A percentile compares a stretch with the other conserved stretches of the same genome.
These are phyloP conservation scores for Fusarium oligoseptatum DNA, from an alignment of 2,329 filamentous ascomycete genomes.

Conservation along the genomic window DNA sequence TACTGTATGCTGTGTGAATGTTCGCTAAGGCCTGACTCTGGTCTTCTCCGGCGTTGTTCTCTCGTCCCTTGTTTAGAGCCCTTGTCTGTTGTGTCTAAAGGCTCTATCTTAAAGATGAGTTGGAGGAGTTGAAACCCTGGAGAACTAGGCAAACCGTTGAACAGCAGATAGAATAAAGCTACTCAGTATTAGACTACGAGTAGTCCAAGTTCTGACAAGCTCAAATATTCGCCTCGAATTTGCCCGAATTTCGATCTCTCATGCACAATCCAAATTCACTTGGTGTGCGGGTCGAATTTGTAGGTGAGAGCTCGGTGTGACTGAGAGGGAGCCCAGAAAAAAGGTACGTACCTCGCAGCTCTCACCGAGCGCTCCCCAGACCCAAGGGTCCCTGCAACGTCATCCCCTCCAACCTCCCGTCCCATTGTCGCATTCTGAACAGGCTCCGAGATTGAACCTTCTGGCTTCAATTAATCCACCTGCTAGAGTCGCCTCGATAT, in stretches of 20 bases:
- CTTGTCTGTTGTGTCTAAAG: background rate
- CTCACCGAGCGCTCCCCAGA: conserved; percentile 30
- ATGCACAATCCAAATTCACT: conserved; percentile 38
- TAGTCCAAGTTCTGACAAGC: background rate
- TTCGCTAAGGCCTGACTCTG: background rate
- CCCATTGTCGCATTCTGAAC: conserved; percentile 39
- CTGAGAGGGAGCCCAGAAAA: background rate
- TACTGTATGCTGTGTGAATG: background rate
- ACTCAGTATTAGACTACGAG: background rate
- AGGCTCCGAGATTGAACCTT: conserved; percentile 17
- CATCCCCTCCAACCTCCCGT: conserved; percentile 44
- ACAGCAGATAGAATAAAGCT: background rate
- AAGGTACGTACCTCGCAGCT: conserved; percentile 33
- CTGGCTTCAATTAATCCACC: conserved; percentile 6
- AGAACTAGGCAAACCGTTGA: background rate
- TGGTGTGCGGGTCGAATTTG: conserved; percentile 45
- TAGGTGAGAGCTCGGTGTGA: conserved; percentile 44
- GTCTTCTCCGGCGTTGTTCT: background rate
- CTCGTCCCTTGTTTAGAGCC: background rate
- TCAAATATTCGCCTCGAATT: background rate
- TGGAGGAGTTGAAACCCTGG: background rate
- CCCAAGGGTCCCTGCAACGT: conserved; percentile 45
- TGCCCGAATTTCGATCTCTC: conserved; percentile 8
- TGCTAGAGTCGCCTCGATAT: background rate
- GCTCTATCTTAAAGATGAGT: background rate